Percentiles rank a stretch among this genome's conserved stretches.
These are phyloP conservation scores for Teunomyces atbi DNA, from an alignment of 805 yeast species.

Conservation along the genomic window DNA sequence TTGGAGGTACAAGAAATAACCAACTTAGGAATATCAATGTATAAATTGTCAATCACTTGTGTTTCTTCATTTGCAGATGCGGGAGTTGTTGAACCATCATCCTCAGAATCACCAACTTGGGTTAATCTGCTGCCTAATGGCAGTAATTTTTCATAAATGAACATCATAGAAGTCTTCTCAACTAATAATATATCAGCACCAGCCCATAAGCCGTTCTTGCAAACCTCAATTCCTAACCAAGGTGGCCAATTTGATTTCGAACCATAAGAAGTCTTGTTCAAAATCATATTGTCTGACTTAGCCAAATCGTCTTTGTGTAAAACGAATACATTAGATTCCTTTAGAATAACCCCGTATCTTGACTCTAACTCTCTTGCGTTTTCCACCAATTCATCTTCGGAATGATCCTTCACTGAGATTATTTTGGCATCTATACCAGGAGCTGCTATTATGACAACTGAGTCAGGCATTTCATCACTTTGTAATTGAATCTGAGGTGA, in stretches of 20 bases:
- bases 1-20: conserved; percentile 66
- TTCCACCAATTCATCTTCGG: conserved; percentile 27
- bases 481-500: conserved; percentile 46
- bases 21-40: conserved; percentile 69
- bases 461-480: conserved; percentile 40
- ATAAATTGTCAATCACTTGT: conserved; percentile 30
- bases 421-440: conserved; percentile 70
- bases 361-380: conserved; percentile 50
- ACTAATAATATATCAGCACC: conserved; percentile 52
- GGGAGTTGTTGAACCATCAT: neutral
- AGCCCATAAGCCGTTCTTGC: conserved; percentile 43
- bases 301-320: conserved; percentile 49
- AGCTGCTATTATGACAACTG: conserved; percentile 68
- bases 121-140: conserved; percentile 23
- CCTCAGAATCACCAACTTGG: conserved; percentile 8
- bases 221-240: conserved; percentile 75
- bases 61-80: neutral
- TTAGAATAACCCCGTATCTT: conserved; percentile 65
- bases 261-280: conserved; percentile 59
- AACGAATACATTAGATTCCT: conserved; percentile 71
- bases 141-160: conserved; percentile 50
- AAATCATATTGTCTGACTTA: conserved; percentile 38
- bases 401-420: conserved; percentile 55
- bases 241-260: conserved; percentile 77
- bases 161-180: conserved; percentile 59